phyloP scores from a whole-genome alignment of 2,329 filamentous ascomycete species.

The Trichothecium sympodiale region DNA sequence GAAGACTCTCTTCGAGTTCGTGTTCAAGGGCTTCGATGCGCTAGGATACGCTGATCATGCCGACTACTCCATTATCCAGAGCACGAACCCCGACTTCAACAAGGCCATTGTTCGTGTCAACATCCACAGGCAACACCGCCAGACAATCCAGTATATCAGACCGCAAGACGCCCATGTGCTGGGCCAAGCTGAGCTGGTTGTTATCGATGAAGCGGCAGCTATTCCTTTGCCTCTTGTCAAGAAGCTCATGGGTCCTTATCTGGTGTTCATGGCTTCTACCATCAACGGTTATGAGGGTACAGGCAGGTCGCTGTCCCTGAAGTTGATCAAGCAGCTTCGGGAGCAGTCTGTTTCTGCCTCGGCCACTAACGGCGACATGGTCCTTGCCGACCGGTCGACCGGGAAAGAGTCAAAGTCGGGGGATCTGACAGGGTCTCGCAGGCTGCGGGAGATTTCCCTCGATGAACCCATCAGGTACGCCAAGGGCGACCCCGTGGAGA shows the following conservation, averaged over 20 bases:
- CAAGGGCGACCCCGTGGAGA: constrained; percentile 81
- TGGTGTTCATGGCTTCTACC: constrained; percentile 98
- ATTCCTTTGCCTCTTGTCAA: constrained; percentile 87
- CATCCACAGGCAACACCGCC: constrained; percentile 84
- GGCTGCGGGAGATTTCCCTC: constrained; percentile 83
- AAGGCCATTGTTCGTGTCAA: constrained; percentile 98
- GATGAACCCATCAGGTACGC: constrained; percentile 92
- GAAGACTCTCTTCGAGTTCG: constrained; percentile 96
- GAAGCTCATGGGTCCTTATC: constrained; percentile 91
- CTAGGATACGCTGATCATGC: constrained; percentile 88
- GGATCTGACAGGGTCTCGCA: constrained; percentile 57
- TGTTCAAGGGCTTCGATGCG: constrained; percentile 96
- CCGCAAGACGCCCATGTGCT: constrained; percentile 92
- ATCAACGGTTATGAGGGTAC: constrained; percentile 99
- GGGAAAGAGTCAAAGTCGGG: constrained; percentile 58
- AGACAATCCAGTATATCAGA: constrained; percentile 97
- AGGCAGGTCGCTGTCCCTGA: constrained; percentile 84
- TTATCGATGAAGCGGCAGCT: constrained; percentile 95
- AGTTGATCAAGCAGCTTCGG: constrained; percentile 91
- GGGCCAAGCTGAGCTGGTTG: constrained; percentile 86
- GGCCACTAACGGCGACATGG: constrained; percentile 44
- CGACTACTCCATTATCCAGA: constrained; percentile 97
- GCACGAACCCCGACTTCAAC: constrained; percentile 96
- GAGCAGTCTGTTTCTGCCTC: constrained; percentile 67
- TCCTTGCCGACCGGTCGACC: constrained; percentile 69